Conservation (phyloP, 768 basidiomycete genomes). For the Calocybe cyanea region DNA sequence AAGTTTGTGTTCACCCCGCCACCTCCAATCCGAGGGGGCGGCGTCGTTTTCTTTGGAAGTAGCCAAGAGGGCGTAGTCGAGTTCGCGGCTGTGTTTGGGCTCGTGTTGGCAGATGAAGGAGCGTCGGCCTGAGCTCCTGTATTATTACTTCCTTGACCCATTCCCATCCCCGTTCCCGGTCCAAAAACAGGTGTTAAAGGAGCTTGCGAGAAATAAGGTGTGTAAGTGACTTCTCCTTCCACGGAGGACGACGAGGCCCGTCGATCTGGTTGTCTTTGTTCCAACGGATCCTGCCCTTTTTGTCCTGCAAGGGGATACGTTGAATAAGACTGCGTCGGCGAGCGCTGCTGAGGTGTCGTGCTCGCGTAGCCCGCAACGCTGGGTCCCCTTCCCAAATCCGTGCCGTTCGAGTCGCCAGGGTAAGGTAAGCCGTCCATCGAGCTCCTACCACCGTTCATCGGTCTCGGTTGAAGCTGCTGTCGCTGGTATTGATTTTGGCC, state of each 20-base stretch:
- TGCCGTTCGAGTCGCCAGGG: slow-evolving; percentile 14
- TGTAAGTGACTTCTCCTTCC: too few species aligned
- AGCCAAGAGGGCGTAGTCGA: slow-evolving; percentile 40
- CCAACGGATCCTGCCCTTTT: too few species aligned
- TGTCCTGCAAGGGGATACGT: too few species aligned
- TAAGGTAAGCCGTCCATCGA: slow-evolving; percentile 15
- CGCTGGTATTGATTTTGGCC: slow-evolving; percentile 15
- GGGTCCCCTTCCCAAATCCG: not conserved
- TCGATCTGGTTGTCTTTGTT: too few species aligned
- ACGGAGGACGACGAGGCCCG: too few species aligned
- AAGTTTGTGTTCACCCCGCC: not conserved
- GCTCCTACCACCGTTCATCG: slow-evolving; percentile 11
- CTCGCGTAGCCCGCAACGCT: slow-evolving; percentile 9
- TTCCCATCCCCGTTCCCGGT: too few species aligned
- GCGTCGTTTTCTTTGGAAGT: slow-evolving; percentile 35
- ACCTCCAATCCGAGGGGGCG: slow-evolving; percentile 9
- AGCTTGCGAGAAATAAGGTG: too few species aligned
- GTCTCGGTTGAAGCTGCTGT: slow-evolving; percentile 19
- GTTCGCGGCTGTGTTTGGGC: slow-evolving; percentile 10
- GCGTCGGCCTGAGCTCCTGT: not conserved
- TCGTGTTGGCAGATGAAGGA: slow-evolving; percentile 4
- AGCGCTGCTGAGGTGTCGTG: not conserved
- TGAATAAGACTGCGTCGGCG: too few species aligned
- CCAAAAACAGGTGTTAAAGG: too few species aligned
- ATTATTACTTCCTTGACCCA: too few species aligned